These are phyloP conservation scores for Cystoderma amianthinum DNA, from an alignment of 768 basidiomycete species.

Conservation along the genomic window DNA sequence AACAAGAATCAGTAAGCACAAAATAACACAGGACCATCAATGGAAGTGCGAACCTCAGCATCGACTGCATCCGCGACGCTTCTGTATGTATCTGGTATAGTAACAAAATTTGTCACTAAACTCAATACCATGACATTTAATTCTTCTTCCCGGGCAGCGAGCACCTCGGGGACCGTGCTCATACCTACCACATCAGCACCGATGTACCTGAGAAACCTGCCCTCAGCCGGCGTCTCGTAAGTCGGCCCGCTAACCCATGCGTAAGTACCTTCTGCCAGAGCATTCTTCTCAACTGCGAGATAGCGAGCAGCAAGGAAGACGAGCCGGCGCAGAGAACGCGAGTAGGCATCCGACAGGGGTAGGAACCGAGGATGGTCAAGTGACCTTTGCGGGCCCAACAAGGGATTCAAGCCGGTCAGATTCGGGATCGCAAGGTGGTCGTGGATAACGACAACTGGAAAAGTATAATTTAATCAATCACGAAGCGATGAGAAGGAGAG, in stretches of 20 bases:
- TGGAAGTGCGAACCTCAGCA: slow-evolving; percentile 51
- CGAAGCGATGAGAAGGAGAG: too few relatives aligned
- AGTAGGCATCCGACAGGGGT: slow-evolving; percentile 81
- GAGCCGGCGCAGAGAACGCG: slow-evolving; percentile 57
- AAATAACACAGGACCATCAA: background rate
- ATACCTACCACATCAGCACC: slow-evolving; percentile 93
- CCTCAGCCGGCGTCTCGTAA: slow-evolving; percentile 87
- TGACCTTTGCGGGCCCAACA: slow-evolving; percentile 65
- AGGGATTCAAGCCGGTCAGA: slow-evolving; percentile 68
- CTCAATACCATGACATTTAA: slow-evolving; percentile 74
- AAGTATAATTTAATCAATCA: slow-evolving; percentile 9
- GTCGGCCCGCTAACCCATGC: slow-evolving; percentile 90
- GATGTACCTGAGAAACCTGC: slow-evolving; percentile 60
- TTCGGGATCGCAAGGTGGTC: slow-evolving; percentile 84
- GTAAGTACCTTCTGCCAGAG: slow-evolving; percentile 76
- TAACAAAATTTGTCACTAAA: slow-evolving; percentile 81
- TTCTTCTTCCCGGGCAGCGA: slow-evolving; percentile 71
- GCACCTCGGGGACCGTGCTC: slow-evolving; percentile 89
- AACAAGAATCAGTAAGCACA: slow-evolving; percentile 1
- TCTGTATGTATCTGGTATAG: slow-evolving; percentile 59
- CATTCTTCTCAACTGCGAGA: slow-evolving; percentile 43
- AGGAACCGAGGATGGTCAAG: slow-evolving; percentile 67
- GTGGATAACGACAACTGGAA: slow-evolving; percentile 81
- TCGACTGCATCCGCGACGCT: slow-evolving; percentile 71
- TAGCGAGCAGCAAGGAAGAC: slow-evolving; percentile 67